These are phyloP conservation scores for Pythium utonaiense DNA, from an alignment of 352 stramenopile genomes.

Conservation along the genomic window DNA sequence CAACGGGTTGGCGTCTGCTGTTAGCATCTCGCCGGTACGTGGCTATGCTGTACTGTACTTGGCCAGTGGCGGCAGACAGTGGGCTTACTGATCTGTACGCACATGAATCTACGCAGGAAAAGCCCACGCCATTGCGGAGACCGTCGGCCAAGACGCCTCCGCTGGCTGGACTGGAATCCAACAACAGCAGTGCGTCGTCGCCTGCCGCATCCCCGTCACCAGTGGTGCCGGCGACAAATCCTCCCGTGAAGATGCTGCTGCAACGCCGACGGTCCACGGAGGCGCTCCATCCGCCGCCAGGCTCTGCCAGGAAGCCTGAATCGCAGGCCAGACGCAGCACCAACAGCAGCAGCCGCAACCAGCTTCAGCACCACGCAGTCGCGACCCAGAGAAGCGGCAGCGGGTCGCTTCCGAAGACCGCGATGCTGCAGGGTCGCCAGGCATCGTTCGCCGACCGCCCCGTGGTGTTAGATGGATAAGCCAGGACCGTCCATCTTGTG, in stretches of 20 bases:
- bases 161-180: background rate
- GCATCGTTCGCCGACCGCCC: background rate
- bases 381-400: background rate
- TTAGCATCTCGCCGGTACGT: slow-evolving; percentile 7
- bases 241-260: slow-evolving; percentile 61
- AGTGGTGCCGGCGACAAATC: slow-evolving; percentile 35
- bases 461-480: background rate
- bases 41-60: background rate
- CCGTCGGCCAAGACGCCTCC: background rate
- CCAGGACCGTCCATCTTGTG: no score
- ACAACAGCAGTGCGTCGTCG: slow-evolving; percentile 4
- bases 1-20: background rate
- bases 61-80: background rate
- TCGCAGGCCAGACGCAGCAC: background rate
- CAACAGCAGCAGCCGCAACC: background rate
- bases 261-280: slow-evolving; percentile 36
- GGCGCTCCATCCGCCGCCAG: slow-evolving; percentile 4
- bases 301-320: background rate
- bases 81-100: background rate
- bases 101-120: background rate
- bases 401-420: slow-evolving; percentile 12
- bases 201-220: background rate
- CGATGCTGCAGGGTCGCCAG: slow-evolving; percentile 2
- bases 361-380: background rate
- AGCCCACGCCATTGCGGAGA: background rate